Evolutionary conservation across 73 alveolate species (phyloP).

Genomic region (Paramecium tetraurelia): DNA sequence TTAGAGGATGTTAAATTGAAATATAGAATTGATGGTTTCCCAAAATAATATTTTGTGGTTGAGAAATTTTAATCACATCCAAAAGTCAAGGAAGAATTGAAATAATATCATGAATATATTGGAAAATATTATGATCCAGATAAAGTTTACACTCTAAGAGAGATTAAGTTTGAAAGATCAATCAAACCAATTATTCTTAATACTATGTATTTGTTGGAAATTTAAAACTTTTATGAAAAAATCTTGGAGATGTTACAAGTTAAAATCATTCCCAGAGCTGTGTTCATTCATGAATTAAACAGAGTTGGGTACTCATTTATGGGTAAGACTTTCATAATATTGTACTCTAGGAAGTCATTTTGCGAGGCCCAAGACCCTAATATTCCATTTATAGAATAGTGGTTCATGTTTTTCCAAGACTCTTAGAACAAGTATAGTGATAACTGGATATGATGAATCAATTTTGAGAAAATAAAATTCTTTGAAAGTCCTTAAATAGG

Average conservation of each 20-base stretch:
- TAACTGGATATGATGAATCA: background rate
- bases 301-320: slow-evolving; percentile 21
- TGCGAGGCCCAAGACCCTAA: background rate
- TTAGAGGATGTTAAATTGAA: background rate
- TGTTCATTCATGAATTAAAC: background rate
- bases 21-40: background rate
- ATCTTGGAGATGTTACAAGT: background rate
- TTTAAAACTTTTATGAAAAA: background rate
- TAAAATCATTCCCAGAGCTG: background rate
- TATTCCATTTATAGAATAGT: background rate
- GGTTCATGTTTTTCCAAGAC: background rate
- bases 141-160: background rate
- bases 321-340: background rate
- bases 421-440: background rate
- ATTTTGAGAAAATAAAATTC: background rate
- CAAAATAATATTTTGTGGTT: background rate
- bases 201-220: background rate
- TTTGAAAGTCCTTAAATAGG: background rate
- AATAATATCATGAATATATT: background rate
- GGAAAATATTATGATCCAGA: background rate
- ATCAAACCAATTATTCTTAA: background rate
- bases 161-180: background rate
- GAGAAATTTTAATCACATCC: slow-evolving; percentile 9
- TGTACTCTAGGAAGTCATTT: background rate
- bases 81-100: background rate